phyloP scores from a whole-genome alignment of 495 filamentous ascomycete species.

The Trichoderma reesei region DNA sequence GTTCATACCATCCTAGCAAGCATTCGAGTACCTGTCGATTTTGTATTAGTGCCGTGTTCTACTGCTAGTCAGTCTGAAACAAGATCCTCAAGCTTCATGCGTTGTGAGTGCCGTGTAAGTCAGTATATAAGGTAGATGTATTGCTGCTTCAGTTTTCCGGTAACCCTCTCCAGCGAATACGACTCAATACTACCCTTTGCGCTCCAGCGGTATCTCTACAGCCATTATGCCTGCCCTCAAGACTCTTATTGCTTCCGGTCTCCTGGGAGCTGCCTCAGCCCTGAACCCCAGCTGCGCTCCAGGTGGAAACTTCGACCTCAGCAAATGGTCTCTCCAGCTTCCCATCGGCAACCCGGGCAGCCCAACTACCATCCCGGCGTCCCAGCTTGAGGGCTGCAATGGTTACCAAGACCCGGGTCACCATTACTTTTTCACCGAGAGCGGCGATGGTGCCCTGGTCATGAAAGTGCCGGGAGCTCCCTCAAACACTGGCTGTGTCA shows the following conservation, averaged over 20 bases:
- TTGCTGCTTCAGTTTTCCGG: background rate
- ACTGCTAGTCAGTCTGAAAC: background rate
- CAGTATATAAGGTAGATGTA: background rate
- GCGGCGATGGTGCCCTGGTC: constrained; percentile 23
- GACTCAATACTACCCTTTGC: background rate
- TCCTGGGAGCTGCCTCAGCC: constrained; percentile 20
- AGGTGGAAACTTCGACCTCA: constrained; percentile 30
- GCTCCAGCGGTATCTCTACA: background rate
- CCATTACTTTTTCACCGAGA: constrained; percentile 30
- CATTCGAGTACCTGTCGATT: background rate
- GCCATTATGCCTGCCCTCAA: background rate
- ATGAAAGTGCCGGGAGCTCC: constrained; percentile 27
- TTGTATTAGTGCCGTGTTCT: background rate
- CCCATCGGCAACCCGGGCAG: constrained; percentile 23
- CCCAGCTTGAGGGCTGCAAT: constrained; percentile 24
- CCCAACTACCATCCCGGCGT: constrained; percentile 20
- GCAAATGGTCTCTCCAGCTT: constrained; percentile 26
- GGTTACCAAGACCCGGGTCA: constrained; percentile 22
- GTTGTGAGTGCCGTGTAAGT: background rate
- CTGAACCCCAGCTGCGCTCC: constrained; percentile 25
- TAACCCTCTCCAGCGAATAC: background rate
- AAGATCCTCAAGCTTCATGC: background rate
- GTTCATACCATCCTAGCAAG: background rate
- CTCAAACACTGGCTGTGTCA: constrained; percentile 25
- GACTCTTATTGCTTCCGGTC: background rate